phyloP scores from a whole-genome alignment of 2,329 filamentous ascomycete genomes.

The Aspergillus sp. region DNA sequence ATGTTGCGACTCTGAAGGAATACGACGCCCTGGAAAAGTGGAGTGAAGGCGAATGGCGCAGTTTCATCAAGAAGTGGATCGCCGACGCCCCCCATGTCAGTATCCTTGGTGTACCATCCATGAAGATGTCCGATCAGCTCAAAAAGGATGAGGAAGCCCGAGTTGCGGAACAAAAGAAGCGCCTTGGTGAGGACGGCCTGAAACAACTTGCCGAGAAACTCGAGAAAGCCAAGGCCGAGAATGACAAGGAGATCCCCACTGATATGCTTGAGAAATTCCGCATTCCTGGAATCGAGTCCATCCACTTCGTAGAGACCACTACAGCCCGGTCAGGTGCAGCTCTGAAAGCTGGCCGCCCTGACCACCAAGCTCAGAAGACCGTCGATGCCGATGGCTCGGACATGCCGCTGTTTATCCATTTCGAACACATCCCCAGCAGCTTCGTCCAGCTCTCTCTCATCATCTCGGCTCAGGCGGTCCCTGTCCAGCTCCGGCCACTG shows the following conservation, averaged over 20 bases:
- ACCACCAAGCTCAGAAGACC: constrained; percentile 69
- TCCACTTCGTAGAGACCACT: constrained; percentile 87
- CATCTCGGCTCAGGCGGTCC: constrained; percentile 73
- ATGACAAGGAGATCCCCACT: constrained; percentile 80
- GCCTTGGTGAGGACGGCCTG: constrained; percentile 78
- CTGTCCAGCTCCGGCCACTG: constrained; percentile 79
- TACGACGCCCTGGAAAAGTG: constrained; percentile 72
- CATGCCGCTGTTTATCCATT: constrained; percentile 89
- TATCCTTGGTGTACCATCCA: constrained; percentile 81
- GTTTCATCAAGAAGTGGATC: constrained; percentile 80
- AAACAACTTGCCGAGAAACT: constrained; percentile 71
- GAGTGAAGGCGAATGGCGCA: constrained; percentile 80
- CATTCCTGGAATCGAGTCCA: constrained; percentile 82
- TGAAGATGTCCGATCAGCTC: constrained; percentile 72
- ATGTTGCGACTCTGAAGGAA: constrained; percentile 52
- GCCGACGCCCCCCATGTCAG: constrained; percentile 82
- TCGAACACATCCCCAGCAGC: constrained; percentile 88
- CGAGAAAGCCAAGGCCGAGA: constrained; percentile 80
- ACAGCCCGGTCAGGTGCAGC: constrained; percentile 82
- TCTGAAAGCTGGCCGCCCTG: constrained; percentile 62
- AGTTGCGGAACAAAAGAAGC: constrained; percentile 72
- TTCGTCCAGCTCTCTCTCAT: constrained; percentile 85
- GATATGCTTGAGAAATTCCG: constrained; percentile 77
- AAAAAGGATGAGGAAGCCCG: constrained; percentile 78
- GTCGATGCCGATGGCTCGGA: constrained; percentile 67